Evolutionary conservation across 169 alveolate species (phyloP), one percentile per base, ranked within the genome.

Genomic region (Plasmodium gonderi): DNA sequence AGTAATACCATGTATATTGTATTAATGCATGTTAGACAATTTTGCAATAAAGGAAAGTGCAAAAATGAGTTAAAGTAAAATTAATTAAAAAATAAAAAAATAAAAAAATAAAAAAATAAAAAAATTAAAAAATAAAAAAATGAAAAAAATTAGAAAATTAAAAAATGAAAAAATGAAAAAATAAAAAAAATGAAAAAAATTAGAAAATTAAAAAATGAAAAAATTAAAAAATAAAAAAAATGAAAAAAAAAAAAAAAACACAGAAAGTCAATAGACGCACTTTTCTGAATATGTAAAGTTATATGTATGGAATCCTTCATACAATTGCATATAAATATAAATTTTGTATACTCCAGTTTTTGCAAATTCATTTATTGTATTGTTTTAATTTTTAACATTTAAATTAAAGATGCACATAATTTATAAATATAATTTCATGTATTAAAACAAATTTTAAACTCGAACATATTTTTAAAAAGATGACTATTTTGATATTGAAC

Each of bases 341-440:
- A n/a, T n/a, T n/a, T n/a, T n/a, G 31, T 79, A 33, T 79, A 26
- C 67, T 31, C 42, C 67, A 47, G 51, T 36, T 85, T 81, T 85
- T 69, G 23, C 64, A 33, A 60, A 20, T 26, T 67, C 44, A 47
- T 51, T 64, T 47, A 54, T 74, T 85, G 68, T 85, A 47, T 83
- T 85, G 85, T 85, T 85, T 82, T 74, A 85, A 85, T 72, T 72
- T 69, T 85, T 31, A 72, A 31, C 87, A 85, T 85, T 72, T 85
- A 51, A 81, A 69, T 72, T 85, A 85, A 85, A 74, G 64, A 74
- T 85, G 60, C 79, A 74, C 79, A 23, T 85, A 9, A 33, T 85
- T 85, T 72, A 74, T 49, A n/a, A n/a, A n/a, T 26, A 23, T 44
- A 82, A 69, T 36, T 85, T 47, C 51, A 74, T 85, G 47, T 42